These are phyloP conservation scores for Spathaspora gorwiae DNA, from an alignment of 805 yeast genomes.

Conservation along the genomic window DNA sequence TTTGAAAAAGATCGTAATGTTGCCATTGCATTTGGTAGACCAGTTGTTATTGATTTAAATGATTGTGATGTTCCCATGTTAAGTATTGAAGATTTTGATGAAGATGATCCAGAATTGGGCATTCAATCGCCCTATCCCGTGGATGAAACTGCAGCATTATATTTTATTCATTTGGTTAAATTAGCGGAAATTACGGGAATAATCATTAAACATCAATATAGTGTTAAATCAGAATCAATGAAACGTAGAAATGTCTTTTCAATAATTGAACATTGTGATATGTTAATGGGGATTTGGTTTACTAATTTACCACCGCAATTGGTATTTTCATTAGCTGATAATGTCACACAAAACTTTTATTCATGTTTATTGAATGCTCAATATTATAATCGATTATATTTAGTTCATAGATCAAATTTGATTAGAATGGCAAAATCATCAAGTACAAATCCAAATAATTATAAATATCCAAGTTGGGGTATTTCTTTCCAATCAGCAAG, in stretches of 20 bases:
- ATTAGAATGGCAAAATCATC: conserved; percentile 43
- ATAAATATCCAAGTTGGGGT: conserved; percentile 69
- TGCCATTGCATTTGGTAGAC: conserved; percentile 72
- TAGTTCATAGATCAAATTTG: conserved; percentile 68
- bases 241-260: conserved; percentile 38
- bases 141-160: conserved; percentile 46
- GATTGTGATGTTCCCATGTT: conserved; percentile 79
- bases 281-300: conserved; percentile 76
- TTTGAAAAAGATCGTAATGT: conserved; percentile 66
- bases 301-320: conserved; percentile 58
- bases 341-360: conserved; percentile 49
- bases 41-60: conserved; percentile 59
- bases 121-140: conserved; percentile 40
- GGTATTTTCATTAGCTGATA: conserved; percentile 56
- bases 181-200: conserved; percentile 69
- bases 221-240: conserved; percentile 61
- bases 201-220: conserved; percentile 62
- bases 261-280: conserved; percentile 63
- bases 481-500: conserved; percentile 79
- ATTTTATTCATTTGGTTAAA: conserved; percentile 59
- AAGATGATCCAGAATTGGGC: conserved; percentile 34
- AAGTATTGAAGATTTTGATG: conserved; percentile 58
- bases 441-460: conserved; percentile 38
- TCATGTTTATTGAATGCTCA: conserved; percentile 60
- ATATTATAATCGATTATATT: conserved; percentile 67